These are phyloP conservation scores for Penicillium robsamsonii DNA, from an alignment of 495 filamentous ascomycete species.

Conservation along the genomic window DNA sequence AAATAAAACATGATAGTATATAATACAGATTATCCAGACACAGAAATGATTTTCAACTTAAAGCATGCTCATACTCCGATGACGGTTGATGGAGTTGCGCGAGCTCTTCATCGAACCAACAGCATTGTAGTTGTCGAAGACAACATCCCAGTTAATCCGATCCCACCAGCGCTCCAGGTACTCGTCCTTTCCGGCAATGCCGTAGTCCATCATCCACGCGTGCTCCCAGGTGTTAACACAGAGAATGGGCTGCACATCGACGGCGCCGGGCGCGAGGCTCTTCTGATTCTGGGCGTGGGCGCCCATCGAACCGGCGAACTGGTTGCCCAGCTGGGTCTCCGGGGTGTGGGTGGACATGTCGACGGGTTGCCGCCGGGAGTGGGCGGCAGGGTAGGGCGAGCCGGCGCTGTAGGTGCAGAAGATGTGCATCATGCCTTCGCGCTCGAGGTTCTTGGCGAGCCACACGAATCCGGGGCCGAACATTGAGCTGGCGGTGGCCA, in stretches of 20 bases:
- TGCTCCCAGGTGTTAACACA: slow-evolving; percentile 98
- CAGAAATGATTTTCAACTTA: slow-evolving; percentile 22
- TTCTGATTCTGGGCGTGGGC: slow-evolving; percentile 41
- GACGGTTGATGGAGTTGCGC: slow-evolving; percentile 20
- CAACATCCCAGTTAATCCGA: slow-evolving; percentile 76
- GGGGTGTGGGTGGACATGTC: slow-evolving; percentile 73
- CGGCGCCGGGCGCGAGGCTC: slow-evolving; percentile 63
- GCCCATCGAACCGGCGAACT: slow-evolving; percentile 53
- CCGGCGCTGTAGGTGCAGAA: slow-evolving; percentile 90
- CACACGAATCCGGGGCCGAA: slow-evolving; percentile 98
- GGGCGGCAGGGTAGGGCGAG: slow-evolving; percentile 78
- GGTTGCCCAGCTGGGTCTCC: slow-evolving; percentile 37
- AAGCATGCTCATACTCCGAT: slow-evolving; percentile 33
- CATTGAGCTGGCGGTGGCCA: slow-evolving; percentile 82
- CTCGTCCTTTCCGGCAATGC: slow-evolving; percentile 70
- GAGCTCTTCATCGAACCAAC: slow-evolving; percentile 26
- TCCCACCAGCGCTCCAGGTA: slow-evolving; percentile 87
- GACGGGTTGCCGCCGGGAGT: slow-evolving; percentile 72
- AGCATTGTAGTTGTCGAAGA: slow-evolving; percentile 51
- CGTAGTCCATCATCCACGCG: slow-evolving; percentile 83
- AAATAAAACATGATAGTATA: slow-evolving; percentile 30
- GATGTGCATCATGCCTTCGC: slow-evolving; percentile 61
- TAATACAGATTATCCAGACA: slow-evolving; percentile 34
- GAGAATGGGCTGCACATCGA: slow-evolving; percentile 69
- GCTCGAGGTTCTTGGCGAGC: slow-evolving; percentile 64